Conservation (phyloP, 1,139 yeast species). For the Zygoascus hellenicus region DNA sequence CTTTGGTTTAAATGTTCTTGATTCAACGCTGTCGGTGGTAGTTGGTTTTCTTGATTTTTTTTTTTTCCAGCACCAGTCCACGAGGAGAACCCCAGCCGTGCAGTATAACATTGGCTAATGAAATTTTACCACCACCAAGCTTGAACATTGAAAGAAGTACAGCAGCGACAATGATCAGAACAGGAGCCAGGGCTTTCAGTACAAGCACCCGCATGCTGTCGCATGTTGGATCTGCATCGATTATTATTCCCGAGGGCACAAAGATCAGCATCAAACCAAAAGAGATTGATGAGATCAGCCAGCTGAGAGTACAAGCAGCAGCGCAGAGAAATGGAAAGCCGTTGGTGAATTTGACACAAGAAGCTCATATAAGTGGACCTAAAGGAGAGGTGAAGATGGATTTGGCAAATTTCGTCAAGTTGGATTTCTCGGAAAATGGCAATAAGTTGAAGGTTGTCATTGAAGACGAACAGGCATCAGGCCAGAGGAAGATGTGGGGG, state of each 20-base stretch:
- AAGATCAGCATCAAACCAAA: conserved; percentile 35
- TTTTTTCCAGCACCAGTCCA: not conserved
- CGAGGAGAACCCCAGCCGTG: not conserved
- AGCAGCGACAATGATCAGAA: not conserved
- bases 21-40: not conserved
- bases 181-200: conserved; percentile 12
- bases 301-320: conserved; percentile 27
- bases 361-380: conserved; percentile 73
- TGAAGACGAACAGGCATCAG: conserved; percentile 49
- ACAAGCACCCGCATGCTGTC: conserved; percentile 13
- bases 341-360: conserved; percentile 52
- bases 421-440: conserved; percentile 32
- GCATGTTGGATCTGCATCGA: conserved; percentile 56
- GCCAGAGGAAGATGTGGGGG: conserved; percentile 93
- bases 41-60: not conserved
- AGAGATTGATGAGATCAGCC: conserved; percentile 47
- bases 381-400: conserved; percentile 59
- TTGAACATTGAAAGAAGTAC: too few species aligned
- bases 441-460: conserved; percentile 51
- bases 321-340: conserved; percentile 54
- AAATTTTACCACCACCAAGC: conserved; percentile 4
- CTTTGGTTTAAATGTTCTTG: not conserved
- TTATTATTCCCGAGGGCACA: conserved; percentile 51
- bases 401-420: conserved; percentile 65
- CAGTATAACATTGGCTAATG: not conserved